These are phyloP conservation scores for Kluyveromyces nonfermentans DNA, from an alignment of 805 yeast species.

Conservation along the genomic window DNA sequence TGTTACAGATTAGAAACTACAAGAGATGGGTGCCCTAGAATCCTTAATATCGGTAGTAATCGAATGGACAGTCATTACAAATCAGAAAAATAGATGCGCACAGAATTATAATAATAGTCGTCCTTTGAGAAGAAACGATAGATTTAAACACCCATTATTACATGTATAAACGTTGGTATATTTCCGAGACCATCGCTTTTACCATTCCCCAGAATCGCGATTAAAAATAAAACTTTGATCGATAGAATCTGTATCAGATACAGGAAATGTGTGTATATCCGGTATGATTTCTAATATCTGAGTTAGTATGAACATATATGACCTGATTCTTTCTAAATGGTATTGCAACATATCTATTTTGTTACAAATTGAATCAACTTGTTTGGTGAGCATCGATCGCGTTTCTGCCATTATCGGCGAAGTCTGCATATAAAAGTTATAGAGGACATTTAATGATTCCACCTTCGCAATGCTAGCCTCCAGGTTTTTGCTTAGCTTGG, in stretches of 20 bases:
- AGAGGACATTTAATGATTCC: slow-evolving; percentile 29
- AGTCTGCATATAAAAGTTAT: slow-evolving; percentile 34
- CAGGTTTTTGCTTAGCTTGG: slow-evolving; percentile 29
- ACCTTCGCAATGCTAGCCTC: slow-evolving; percentile 31
- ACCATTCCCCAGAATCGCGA: not conserved
- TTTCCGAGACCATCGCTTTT: slow-evolving; percentile 1
- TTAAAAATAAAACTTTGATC: slow-evolving; percentile 16
- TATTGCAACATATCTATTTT: slow-evolving; percentile 50
- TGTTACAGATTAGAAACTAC: slow-evolving; percentile 73
- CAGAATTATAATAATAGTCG: no score
- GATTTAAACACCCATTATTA: no score
- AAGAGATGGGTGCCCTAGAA: slow-evolving; percentile 87
- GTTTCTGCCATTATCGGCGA: slow-evolving; percentile 51
- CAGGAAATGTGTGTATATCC: slow-evolving; percentile 1
- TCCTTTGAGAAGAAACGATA: no score
- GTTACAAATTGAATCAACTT: slow-evolving; percentile 40
- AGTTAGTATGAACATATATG: slow-evolving; percentile 31
- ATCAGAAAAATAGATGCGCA: not conserved
- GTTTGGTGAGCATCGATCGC: slow-evolving; percentile 36
- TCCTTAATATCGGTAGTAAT: slow-evolving; percentile 72
- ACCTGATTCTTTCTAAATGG: slow-evolving; percentile 38
- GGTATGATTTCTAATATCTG: slow-evolving; percentile 5
- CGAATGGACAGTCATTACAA: slow-evolving; percentile 58
- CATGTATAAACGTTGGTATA: not conserved
- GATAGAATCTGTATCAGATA: slow-evolving; percentile 6